A percentile compares a stretch with the other conserved stretches of the same genome.
phyloP scores from a whole-genome alignment of 192 early-diverging fungal species.

The Cetraspora pellucida region DNA sequence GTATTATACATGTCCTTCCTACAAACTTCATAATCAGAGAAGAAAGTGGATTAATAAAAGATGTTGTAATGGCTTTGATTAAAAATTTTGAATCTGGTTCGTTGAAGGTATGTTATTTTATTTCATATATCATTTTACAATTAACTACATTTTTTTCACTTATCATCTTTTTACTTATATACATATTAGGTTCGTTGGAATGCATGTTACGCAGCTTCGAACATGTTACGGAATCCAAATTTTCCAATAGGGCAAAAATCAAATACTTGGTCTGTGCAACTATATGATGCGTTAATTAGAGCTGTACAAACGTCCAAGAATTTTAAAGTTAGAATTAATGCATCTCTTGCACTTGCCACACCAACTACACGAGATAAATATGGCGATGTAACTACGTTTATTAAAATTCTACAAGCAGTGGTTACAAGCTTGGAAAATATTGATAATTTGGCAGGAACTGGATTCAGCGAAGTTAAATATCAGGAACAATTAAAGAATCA shows the following conservation, averaged over 20 bases:
- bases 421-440: constrained; percentile 43
- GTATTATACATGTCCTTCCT: constrained; percentile 59
- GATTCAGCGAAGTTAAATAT: constrained; percentile 32
- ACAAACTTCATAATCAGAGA: constrained; percentile 48
- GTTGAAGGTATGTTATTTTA: constrained; percentile 56
- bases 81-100: constrained; percentile 66
- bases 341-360: constrained; percentile 53
- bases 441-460: constrained; percentile 21
- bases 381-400: constrained; percentile 42
- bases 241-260: constrained; percentile 58
- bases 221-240: constrained; percentile 55
- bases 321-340: constrained; percentile 80
- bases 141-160: not conserved
- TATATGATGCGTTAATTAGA: constrained; percentile 59
- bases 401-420: constrained; percentile 39
- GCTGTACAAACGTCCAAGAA: constrained; percentile 63
- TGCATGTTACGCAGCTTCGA: constrained; percentile 70
- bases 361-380: constrained; percentile 44
- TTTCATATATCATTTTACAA: not conserved
- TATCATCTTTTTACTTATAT: not conserved
- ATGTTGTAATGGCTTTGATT: constrained; percentile 49
- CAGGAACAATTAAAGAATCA: constrained; percentile 32
- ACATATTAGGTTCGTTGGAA: constrained; percentile 71
- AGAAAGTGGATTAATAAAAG: constrained; percentile 48
- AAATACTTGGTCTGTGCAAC: constrained; percentile 48